phyloP scores from a whole-genome alignment of 768 basidiomycete genomes.

The Leccinum sublutescens region DNA sequence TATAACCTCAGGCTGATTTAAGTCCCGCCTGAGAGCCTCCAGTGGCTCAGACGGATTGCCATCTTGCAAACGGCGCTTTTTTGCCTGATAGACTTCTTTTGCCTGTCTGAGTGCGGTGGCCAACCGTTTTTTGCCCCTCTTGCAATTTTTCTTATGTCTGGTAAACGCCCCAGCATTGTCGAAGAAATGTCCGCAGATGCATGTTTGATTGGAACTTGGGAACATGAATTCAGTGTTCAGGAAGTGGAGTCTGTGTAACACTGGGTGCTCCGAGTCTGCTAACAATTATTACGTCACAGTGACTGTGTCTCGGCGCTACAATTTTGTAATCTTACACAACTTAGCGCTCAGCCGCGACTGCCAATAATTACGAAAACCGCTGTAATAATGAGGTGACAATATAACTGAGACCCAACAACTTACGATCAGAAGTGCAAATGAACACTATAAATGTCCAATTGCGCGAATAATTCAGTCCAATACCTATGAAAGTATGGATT shows the following conservation, averaged over 20 bases:
- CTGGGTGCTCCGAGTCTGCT: too few species aligned
- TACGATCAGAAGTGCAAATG: too few species aligned
- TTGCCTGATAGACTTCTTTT: not conserved
- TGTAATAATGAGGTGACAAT: too few species aligned
- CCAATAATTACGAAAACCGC: too few species aligned
- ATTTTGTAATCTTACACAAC: too few species aligned
- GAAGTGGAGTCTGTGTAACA: not conserved
- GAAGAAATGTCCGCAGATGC: not conserved
- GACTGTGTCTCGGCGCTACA: conserved; percentile 13
- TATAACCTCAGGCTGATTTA: not conserved
- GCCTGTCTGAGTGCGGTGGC: not conserved
- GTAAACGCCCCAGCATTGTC: too few species aligned
- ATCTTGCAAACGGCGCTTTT: not conserved
- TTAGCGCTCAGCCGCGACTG: too few species aligned
- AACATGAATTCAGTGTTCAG: not conserved
- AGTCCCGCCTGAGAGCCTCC: not conserved
- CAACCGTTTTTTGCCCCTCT: not conserved
- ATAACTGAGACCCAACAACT: too few species aligned
- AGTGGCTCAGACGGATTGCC: not conserved
- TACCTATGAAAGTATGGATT: too few species aligned
- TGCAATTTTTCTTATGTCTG: not conserved
- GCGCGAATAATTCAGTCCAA: too few species aligned
- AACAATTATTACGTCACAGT: too few species aligned
- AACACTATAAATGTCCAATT: too few species aligned
- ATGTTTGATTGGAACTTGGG: not conserved